Conservation (phyloP, 2,329 filamentous ascomycete species). For the Colletotrichum spaethianum region DNA sequence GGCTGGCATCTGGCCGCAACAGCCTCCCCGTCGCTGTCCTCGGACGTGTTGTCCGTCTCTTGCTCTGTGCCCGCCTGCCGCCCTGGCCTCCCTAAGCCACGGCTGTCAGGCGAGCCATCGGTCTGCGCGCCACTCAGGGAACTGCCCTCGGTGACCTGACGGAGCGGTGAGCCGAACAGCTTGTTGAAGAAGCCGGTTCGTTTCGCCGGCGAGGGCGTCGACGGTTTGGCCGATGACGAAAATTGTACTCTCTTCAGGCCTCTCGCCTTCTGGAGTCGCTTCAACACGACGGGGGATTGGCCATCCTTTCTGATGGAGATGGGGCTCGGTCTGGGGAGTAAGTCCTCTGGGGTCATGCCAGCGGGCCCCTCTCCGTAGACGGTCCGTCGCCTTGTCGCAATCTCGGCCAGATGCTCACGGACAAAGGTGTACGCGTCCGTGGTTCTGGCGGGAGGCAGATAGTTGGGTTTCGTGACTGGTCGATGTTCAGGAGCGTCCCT, state of each 20-base stretch:
- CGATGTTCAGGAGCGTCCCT: background rate
- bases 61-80: background rate
- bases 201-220: slow-evolving; percentile 2
- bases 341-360: background rate
- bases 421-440: slow-evolving; percentile 34
- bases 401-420: slow-evolving; percentile 27
- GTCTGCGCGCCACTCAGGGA: slow-evolving; percentile 14
- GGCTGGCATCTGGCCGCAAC: slow-evolving; percentile 17
- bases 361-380: background rate
- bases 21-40: slow-evolving; percentile 14
- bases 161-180: slow-evolving; percentile 24
- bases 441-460: slow-evolving; percentile 14
- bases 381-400: slow-evolving; percentile 14
- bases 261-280: slow-evolving; percentile 34
- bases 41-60: slow-evolving; percentile 20
- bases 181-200: slow-evolving; percentile 14
- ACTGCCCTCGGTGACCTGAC: background rate
- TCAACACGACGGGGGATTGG: slow-evolving; percentile 28
- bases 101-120: slow-evolving; percentile 22
- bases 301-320: slow-evolving; percentile 14
- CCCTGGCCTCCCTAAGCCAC: background rate
- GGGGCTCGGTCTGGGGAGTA: background rate
- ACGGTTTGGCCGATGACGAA: slow-evolving; percentile 13
- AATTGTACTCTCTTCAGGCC: slow-evolving; percentile 37
- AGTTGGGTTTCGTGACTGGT: background rate